Percentiles rank a stretch among this genome's conserved stretches.
These are phyloP conservation scores for Botrytis aclada DNA, from an alignment of 2,329 filamentous ascomycete genomes.

Conservation along the genomic window DNA sequence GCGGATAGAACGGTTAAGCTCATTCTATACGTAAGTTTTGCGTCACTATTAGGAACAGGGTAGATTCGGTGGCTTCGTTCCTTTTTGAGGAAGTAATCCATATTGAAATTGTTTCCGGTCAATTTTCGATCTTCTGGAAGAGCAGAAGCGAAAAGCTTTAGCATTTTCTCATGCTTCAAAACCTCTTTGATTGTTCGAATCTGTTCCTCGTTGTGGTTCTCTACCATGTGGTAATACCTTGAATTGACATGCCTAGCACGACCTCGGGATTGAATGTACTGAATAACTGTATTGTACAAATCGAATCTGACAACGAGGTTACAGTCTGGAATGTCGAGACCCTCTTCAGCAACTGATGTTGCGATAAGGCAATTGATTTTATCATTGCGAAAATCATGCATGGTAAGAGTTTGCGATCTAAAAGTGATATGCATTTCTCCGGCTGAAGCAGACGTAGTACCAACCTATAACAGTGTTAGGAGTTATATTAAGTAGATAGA, in stretches of 20 bases:
- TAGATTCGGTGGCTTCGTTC: slow-evolving; percentile 45
- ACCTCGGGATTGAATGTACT: slow-evolving; percentile 91
- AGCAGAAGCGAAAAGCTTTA: slow-evolving; percentile 72
- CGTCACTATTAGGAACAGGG: slow-evolving; percentile 63
- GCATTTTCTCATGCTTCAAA: slow-evolving; percentile 55
- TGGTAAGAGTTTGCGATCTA: slow-evolving; percentile 68
- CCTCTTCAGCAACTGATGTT: slow-evolving; percentile 65
- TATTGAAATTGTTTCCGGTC: slow-evolving; percentile 54
- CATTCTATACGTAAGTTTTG: slow-evolving; percentile 74
- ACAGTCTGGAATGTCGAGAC: slow-evolving; percentile 65
- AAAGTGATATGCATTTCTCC: slow-evolving; percentile 61
- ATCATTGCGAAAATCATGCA: slow-evolving; percentile 62
- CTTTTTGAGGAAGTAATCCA: slow-evolving; percentile 54
- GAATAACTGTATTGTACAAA: slow-evolving; percentile 83
- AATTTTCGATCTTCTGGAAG: slow-evolving; percentile 74
- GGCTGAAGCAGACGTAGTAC: slow-evolving; percentile 49
- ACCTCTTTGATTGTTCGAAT: slow-evolving; percentile 55
- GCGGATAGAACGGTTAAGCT: slow-evolving; percentile 69
- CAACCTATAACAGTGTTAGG: slow-evolving; percentile 37
- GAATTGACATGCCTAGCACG: slow-evolving; percentile 77
- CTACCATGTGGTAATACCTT: slow-evolving; percentile 80
- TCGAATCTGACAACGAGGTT: slow-evolving; percentile 75
- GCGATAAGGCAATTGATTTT: slow-evolving; percentile 62
- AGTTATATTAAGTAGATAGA: not conserved
- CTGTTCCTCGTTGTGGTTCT: slow-evolving; percentile 64